Evolutionary conservation across 345 rosid species (phyloP).

Genomic region (Pistacia vera): DNA sequence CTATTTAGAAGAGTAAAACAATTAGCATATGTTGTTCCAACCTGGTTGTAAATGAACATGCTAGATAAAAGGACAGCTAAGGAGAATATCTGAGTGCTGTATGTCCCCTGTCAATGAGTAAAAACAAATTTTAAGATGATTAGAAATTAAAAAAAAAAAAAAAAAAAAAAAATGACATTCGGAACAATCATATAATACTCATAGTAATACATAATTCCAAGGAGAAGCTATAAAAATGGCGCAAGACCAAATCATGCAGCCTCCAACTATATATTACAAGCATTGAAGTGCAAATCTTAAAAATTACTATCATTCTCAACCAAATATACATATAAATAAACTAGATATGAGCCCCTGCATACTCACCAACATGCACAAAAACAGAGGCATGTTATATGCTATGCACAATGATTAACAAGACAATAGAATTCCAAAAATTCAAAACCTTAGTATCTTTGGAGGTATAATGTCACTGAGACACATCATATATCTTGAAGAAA

Average conservation of each 20-base stretch:
- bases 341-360: background rate
- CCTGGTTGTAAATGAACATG: slow-evolving; percentile 98
- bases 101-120: slow-evolving; percentile 73
- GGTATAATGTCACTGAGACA: background rate
- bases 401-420: background rate
- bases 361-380: background rate
- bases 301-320: background rate
- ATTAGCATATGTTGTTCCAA: slow-evolving; percentile 23
- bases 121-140: slow-evolving; percentile 2
- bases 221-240: background rate
- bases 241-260: background rate
- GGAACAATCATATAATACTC: background rate
- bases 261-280: background rate
- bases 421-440: background rate
- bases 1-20: background rate
- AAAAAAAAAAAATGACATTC: background rate
- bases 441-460: background rate
- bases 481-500: background rate
- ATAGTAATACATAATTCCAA: background rate
- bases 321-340: background rate
- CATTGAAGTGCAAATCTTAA: background rate
- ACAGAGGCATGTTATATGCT: background rate
- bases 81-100: slow-evolving; percentile 98
- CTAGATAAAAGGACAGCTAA: slow-evolving; percentile 95
- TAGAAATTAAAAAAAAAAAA: background rate